phyloP scores from a whole-genome alignment of 2,329 filamentous ascomycete genomes.

The Xylaria sp. region DNA sequence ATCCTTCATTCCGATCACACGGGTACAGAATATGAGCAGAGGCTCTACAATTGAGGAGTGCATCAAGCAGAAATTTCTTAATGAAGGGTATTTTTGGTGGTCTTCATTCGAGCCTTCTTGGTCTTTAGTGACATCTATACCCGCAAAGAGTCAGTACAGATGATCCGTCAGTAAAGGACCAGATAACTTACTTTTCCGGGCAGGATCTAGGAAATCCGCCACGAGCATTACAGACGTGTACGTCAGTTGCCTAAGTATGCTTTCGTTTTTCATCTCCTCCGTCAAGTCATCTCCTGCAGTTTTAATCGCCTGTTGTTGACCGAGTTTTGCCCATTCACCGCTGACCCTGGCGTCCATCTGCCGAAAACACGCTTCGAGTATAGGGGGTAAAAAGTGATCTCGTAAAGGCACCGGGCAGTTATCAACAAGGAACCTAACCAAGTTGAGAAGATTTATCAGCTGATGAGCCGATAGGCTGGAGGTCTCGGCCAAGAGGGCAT shows the following conservation, averaged over 20 bases:
- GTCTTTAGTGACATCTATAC: conserved; percentile 41
- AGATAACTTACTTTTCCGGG: conserved; percentile 66
- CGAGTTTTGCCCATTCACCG: conserved; percentile 84
- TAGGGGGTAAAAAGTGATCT: conserved; percentile 82
- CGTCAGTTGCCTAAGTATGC: conserved; percentile 90
- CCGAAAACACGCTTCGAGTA: conserved; percentile 83
- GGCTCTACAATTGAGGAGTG: conserved; percentile 84
- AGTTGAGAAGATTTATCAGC: conserved; percentile 89
- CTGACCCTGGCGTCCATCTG: conserved; percentile 90
- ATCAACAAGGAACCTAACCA: conserved; percentile 89
- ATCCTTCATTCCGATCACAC: conserved; percentile 89
- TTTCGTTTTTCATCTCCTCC: conserved; percentile 98
- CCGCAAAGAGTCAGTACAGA: conserved; percentile 25
- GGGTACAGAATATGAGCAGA: conserved; percentile 89
- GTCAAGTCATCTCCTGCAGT: conserved; percentile 81
- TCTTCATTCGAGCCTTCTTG: conserved; percentile 44
- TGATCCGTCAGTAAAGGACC: conserved; percentile 32
- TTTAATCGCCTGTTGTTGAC: conserved; percentile 68
- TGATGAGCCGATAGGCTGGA: conserved; percentile 90
- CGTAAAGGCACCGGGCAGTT: conserved; percentile 86
- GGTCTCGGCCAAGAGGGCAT: conserved; percentile 85
- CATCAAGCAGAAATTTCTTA: conserved; percentile 85
- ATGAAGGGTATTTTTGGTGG: conserved; percentile 62
- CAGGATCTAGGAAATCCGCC: conserved; percentile 85
- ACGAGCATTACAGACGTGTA: conserved; percentile 94